Base-by-base conservation (phyloP, 768 basidiomycete species). In the Chiua virens region DNA sequence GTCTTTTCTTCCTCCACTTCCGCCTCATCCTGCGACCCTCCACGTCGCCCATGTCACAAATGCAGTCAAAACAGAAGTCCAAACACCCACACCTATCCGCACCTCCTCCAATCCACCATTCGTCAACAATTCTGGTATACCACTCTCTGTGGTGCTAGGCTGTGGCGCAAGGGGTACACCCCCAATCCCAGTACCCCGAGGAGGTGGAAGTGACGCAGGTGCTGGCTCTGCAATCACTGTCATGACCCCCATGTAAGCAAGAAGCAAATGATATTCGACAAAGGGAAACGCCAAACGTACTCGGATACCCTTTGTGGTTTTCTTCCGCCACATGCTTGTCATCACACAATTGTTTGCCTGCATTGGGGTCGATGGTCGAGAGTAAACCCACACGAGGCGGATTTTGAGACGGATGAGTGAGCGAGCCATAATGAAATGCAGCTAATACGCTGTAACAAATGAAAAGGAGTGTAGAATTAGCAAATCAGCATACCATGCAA, bases 391-490 rank as follows among this genome's bases (percentile, higher is more conserved):
- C 78, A 11, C 80, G 79, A 2, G 89, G 84, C 3, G 80, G 79
- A 61, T 89, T 86, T 51, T 69, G 69, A 1, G 85, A 86, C 1
- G 88, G 88, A 51, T 82, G 76, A 0, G 78, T 79, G 36, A 89
- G 63, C 57, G 89, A 87, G 8, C 89, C 89, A 62, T 81, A 89
- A 65, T 89, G 79, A 62, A 82, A 90, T 20, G 86, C 70, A 11
- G 82, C 76, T 17, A 89, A 60, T 8, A 83, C 85, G 14, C 89
- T 88, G 56, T 17, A 15, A 34, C 15, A n/a, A 37, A 51, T 44
- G 22, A 36, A 17, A 25, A 4, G 25, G 7, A 15, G 14, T 23
- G 15, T 27, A 28, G 8, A 23, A 49, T 46, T n/a, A 54, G 58
- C 21, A 30, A 43, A 4, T 34, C 15, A 15, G 34, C 34, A 34